phyloP scores from a whole-genome alignment of 2,329 filamentous ascomycete species.

The Emergomyces orientalis region DNA sequence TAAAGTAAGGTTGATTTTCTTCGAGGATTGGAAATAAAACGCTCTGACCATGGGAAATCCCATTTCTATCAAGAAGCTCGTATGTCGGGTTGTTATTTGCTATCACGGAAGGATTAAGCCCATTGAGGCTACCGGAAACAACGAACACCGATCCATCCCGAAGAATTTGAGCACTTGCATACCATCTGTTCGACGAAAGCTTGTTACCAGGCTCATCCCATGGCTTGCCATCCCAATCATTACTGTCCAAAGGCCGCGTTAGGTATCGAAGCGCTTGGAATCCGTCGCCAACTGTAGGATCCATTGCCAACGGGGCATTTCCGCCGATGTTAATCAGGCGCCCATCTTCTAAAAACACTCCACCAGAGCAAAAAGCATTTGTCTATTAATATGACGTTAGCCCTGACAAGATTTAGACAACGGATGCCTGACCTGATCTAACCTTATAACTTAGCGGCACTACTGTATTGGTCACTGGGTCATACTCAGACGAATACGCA shows the following conservation, averaged over 20 bases:
- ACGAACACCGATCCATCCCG: conserved; percentile 50
- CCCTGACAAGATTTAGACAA: neutral
- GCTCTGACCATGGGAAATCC: conserved; percentile 40
- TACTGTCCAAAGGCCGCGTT: conserved; percentile 37
- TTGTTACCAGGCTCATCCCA: conserved; percentile 51
- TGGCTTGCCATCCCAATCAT: conserved; percentile 38
- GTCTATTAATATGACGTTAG: conserved; percentile 28
- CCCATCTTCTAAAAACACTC: conserved; percentile 50
- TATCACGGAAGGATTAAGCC: conserved; percentile 44
- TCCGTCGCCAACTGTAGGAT: conserved; percentile 50
- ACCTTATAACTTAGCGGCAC: conserved; percentile 41
- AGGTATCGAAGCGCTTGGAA: conserved; percentile 51
- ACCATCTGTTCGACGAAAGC: conserved; percentile 49
- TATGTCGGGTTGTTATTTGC: conserved; percentile 57
- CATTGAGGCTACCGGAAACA: conserved; percentile 51
- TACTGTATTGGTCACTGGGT: conserved; percentile 42
- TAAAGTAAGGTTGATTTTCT: conserved; percentile 54
- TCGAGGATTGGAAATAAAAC: conserved; percentile 46
- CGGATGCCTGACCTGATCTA: neutral
- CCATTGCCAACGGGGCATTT: conserved; percentile 48
- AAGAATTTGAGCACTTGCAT: conserved; percentile 51
- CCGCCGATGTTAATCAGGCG: conserved; percentile 48
- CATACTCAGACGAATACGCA: conserved; percentile 53
- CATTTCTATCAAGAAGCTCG: conserved; percentile 46
- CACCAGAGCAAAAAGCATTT: conserved; percentile 54